Percentiles rank a stretch among this genome's conserved stretches.
Evolutionary conservation across 108 stramenopile species (phyloP).

Genomic region (Discostella pseudostelligera): DNA sequence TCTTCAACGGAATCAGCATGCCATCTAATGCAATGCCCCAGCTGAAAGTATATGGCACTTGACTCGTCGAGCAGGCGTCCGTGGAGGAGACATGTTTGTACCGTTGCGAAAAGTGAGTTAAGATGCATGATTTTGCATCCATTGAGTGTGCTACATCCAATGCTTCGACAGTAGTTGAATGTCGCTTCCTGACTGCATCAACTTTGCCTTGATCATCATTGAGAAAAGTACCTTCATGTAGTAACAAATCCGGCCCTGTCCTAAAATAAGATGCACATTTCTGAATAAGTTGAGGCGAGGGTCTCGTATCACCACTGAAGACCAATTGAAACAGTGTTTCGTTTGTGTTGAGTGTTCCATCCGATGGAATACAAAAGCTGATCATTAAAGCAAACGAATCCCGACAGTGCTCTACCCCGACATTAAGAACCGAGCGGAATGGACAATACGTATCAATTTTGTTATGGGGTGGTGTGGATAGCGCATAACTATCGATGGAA

Average conservation of each 20-base stretch:
- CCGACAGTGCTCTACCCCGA: slow-evolving; percentile 70
- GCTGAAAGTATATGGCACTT: slow-evolving; percentile 9
- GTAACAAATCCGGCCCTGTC: slow-evolving; percentile 16
- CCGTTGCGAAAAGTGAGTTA: slow-evolving; percentile 72
- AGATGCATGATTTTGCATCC: slow-evolving; percentile 35
- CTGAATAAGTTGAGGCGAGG: slow-evolving; percentile 50
- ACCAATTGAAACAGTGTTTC: slow-evolving; percentile 42
- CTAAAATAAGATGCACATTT: slow-evolving; percentile 41
- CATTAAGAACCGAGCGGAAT: slow-evolving; percentile 54
- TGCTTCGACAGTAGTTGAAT: slow-evolving; percentile 58
- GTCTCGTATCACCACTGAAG: slow-evolving; percentile 80
- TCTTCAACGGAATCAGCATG: slow-evolving; percentile 44
- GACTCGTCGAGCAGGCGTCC: slow-evolving; percentile 9
- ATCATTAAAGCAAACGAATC: slow-evolving; percentile 62
- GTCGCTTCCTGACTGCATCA: slow-evolving; percentile 52
- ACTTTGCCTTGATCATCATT: slow-evolving; percentile 34
- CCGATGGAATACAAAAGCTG: slow-evolving; percentile 33
- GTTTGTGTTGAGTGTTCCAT: slow-evolving; percentile 5
- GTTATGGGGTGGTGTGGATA: slow-evolving; percentile 19
- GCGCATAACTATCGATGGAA: slow-evolving; percentile 21
- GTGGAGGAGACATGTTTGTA: slow-evolving; percentile 43
- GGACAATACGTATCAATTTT: slow-evolving; percentile 33
- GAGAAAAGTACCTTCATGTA: slow-evolving; percentile 65
- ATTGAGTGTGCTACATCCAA: slow-evolving; percentile 43
- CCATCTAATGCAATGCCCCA: slow-evolving; percentile 48